Percentiles rank a stretch among this genome's conserved stretches.
These are phyloP conservation scores for Akanthomyces dipterigenus DNA, from an alignment of 2,329 filamentous ascomycete species.

Conservation along the genomic window DNA sequence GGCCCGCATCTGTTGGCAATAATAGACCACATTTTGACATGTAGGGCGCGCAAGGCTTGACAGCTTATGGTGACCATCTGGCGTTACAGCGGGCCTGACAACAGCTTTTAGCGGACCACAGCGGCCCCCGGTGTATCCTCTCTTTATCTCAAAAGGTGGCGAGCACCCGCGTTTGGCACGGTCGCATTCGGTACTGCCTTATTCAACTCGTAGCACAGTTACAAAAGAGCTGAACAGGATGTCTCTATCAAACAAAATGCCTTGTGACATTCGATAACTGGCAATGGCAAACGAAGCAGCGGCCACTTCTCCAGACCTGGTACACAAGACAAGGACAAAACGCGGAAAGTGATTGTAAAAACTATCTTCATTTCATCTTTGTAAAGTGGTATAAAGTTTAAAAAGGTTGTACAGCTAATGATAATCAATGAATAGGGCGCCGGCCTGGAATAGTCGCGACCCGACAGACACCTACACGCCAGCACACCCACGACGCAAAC, in stretches of 20 bases:
- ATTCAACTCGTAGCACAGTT: too few relatives aligned
- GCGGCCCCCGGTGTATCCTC: not conserved
- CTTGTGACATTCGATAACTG: not conserved
- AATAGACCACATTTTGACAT: not conserved
- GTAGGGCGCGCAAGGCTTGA: constrained; percentile 7
- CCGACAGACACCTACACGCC: not conserved
- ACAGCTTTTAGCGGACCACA: not conserved
- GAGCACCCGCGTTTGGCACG: not conserved
- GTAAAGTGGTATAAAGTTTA: constrained; percentile 6
- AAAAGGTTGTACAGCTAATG: constrained; percentile 6
- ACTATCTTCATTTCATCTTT: not conserved
- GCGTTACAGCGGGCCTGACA: not conserved
- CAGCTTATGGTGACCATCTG: not conserved
- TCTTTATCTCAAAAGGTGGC: not conserved
- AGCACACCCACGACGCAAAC: not conserved
- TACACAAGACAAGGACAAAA: not conserved
- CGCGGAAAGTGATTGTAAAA: not conserved
- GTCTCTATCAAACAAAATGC: not conserved
- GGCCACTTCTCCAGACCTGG: not conserved
- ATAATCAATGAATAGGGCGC: not conserved
- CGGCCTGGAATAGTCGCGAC: not conserved
- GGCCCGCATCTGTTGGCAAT: not conserved
- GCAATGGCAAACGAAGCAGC: not conserved
- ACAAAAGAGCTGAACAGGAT: too few relatives aligned
- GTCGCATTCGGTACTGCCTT: too few relatives aligned